Conservation (phyloP, 148 eudicot genomes). For the Amaranthus hypochondriacus region DNA sequence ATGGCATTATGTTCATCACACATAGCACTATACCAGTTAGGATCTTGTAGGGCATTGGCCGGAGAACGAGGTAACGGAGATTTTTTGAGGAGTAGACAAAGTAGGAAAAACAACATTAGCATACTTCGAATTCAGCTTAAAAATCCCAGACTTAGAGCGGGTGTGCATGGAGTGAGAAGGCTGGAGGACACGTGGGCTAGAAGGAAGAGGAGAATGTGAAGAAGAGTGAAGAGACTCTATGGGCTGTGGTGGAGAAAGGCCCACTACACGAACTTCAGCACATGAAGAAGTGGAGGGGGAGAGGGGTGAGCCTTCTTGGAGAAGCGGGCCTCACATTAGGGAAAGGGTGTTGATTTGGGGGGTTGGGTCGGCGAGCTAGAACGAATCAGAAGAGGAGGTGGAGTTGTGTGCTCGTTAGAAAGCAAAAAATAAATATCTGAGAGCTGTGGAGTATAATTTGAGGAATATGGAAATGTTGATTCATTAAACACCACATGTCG, state of each 20-base stretch:
- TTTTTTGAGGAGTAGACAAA: background rate
- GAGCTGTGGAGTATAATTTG: too few species aligned
- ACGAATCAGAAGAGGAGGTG: too few species aligned
- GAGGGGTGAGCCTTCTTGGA: background rate
- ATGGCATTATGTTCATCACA: background rate
- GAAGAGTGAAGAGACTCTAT: background rate
- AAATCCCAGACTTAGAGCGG: background rate
- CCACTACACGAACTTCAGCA: background rate
- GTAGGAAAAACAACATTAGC: background rate
- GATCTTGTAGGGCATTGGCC: too few species aligned
- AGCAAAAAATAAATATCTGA: background rate
- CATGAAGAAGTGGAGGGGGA: background rate
- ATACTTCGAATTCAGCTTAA: background rate
- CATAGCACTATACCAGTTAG: too few species aligned
- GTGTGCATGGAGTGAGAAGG: background rate
- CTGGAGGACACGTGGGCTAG: background rate
- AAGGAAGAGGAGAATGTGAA: background rate
- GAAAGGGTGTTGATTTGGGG: too few species aligned
- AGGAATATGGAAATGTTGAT: too few species aligned
- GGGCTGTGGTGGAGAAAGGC: background rate
- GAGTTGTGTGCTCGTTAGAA: background rate
- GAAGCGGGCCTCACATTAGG: too few species aligned
- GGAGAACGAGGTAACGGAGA: background rate
- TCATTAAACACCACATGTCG: too few species aligned
- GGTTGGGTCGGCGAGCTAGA: too few species aligned